Percentiles rank a stretch among this genome's conserved stretches.
Conservation (phyloP, 352 stramenopile genomes). For the Halophytophthora batemanensis region DNA sequence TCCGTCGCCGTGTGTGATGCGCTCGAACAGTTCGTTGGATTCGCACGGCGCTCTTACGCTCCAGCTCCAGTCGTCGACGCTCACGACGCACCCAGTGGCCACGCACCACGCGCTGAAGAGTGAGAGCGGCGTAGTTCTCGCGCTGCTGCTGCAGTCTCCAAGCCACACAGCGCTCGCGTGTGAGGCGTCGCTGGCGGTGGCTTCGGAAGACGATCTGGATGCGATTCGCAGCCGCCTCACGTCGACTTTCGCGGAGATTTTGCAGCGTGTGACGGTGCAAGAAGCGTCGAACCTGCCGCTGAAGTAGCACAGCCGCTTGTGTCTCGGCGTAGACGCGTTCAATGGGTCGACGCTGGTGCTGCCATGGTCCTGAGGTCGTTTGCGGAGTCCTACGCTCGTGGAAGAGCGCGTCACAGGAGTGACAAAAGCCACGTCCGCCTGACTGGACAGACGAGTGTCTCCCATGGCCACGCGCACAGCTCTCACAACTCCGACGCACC, state of each 20-base stretch:
- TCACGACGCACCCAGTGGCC: constrained; percentile 24
- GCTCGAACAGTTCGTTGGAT: constrained; percentile 41
- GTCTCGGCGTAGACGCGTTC: constrained; percentile 22
- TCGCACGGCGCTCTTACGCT: constrained; percentile 24
- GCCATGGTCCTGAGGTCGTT: constrained; percentile 3
- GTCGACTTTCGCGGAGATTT: constrained; percentile 12
- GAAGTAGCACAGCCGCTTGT: constrained; percentile 33
- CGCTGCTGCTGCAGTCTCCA: constrained; percentile 17
- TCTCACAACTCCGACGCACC: constrained; percentile 34
- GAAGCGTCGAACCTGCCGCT: constrained; percentile 42
- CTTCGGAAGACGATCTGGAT: constrained; percentile 40
- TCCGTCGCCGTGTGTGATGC: constrained; percentile 11
- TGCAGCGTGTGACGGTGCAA: constrained; percentile 34
- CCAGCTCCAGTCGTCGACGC: constrained; percentile 3
- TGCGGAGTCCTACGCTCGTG: constrained; percentile 18
- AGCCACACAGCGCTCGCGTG: constrained; percentile 25
- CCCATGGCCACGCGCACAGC: constrained; percentile 22
- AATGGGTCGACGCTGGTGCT: constrained; percentile 23
- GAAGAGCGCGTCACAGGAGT: constrained; percentile 39
- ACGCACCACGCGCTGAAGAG: constrained; percentile 34
- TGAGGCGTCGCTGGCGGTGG: constrained; percentile 33
- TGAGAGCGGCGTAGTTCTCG: constrained; percentile 16
- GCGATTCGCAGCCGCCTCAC: constrained; percentile 20
- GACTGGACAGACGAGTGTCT: neutral
- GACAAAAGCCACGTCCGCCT: constrained; percentile 34